Evolutionary conservation across 805 yeast genomes (phyloP).

Genomic region (Sugiyamaella chiloensis): DNA sequence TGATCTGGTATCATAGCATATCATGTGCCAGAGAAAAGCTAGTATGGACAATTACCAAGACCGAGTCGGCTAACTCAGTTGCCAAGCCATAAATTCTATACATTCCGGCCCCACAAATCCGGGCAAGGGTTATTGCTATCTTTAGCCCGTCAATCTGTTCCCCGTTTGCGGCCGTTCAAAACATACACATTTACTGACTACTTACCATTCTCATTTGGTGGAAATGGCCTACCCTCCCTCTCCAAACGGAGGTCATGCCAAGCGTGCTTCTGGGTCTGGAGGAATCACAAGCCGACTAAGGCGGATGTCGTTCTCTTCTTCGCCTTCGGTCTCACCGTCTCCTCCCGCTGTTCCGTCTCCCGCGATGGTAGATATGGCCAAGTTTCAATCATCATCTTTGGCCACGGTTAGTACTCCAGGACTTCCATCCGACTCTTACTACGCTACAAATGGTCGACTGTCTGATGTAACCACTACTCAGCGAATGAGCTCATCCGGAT

Average conservation of each 20-base stretch:
- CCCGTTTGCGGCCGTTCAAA: neutral
- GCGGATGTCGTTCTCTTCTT: constrained; percentile 9
- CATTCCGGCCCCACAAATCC: neutral
- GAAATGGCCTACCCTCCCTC: constrained; percentile 5
- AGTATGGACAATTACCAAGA: too few relatives aligned
- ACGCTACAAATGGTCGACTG: neutral
- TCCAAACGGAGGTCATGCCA: constrained; percentile 1
- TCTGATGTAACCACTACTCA: neutral
- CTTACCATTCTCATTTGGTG: too few relatives aligned
- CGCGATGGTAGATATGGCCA: constrained; percentile 14
- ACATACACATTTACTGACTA: neutral
- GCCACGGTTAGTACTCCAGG: neutral
- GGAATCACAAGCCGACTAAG: constrained; percentile 10
- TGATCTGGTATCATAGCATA: too few relatives aligned
- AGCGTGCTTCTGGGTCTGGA: constrained; percentile 7
- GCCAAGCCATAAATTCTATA: too few relatives aligned
- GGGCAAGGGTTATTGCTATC: constrained; percentile 1
- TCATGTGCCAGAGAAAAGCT: too few relatives aligned
- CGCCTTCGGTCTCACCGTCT: constrained; percentile 7
- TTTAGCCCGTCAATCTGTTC: neutral
- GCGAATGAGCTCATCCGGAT: constrained; percentile 7
- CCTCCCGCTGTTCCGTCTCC: constrained; percentile 17
- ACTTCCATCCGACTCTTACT: neutral
- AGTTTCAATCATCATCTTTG: neutral
- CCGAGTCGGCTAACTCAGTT: too few relatives aligned